Base-by-base conservation (phyloP, 176 grass and related monocot species). In the Stipa capillata region DNA sequence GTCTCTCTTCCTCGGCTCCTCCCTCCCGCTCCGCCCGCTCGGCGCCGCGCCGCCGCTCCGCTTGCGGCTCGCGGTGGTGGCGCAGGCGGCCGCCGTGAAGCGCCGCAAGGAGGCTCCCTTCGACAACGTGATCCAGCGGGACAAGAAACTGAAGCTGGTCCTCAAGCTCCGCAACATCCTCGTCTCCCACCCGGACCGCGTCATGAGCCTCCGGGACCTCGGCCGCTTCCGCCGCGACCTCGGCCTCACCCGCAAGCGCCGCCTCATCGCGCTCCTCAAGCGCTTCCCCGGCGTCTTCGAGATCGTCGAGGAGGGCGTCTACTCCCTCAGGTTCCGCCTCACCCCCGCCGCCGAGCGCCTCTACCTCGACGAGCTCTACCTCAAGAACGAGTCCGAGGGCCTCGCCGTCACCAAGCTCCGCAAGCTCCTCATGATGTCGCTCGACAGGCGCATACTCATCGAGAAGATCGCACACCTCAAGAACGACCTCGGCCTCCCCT, bases 61-160 rank as follows among this genome's bases (percentile, higher is more conserved):
- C 43, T 41, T 87, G 77, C 35, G 58, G 49, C 74, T 70, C 57
- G 66, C 40, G 55, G 79, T 90, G 82, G 72, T 87, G 77, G 84
- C 83, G 69, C 81, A 74, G 50, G 87, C 92, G 50, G 87, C 92
- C n/a, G 90, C 84, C 59, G 90, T 93, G 68, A 98, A 98, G 79
- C 82, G 96, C 21, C 88, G 92, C 39, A 98, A 95, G 90, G 96
- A 98, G 85, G 11, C 54, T 3, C 87, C 96, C 23, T 94, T 98
- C 71, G 92, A 98, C 79, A 91, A 83, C 83, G 96, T 98, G 12
- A 93, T 98, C 72, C 90, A 98, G 78, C 84, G 87, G 24, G 96
- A 98, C 84, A 99, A 99, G 92, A 99, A 93, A 82, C 84, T 99
- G 6, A 99, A 99, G 81, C 88, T 99, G 24, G 87, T 95, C 16